Percentiles rank a stretch among this genome's conserved stretches.
Evolutionary conservation across 495 filamentous ascomycete genomes (phyloP).

Genomic region (Penicillium ochrochloron): DNA sequence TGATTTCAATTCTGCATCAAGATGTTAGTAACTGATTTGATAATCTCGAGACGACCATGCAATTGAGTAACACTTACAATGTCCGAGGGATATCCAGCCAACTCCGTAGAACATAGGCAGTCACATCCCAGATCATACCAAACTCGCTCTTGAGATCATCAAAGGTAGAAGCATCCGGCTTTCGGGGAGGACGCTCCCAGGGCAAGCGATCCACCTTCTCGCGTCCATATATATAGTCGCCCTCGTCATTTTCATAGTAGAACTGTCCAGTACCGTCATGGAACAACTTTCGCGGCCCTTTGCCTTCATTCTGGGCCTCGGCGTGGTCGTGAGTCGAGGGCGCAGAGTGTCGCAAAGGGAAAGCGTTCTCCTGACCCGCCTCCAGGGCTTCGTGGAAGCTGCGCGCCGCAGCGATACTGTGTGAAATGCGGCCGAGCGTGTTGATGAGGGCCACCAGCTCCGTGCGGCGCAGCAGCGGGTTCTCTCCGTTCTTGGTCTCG

Average conservation of each 20-base stretch:
- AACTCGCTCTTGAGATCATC: constrained; percentile 70
- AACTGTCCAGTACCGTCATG: constrained; percentile 45
- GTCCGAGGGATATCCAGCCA: constrained; percentile 72
- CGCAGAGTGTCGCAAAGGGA: constrained; percentile 38
- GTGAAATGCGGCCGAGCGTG: constrained; percentile 83
- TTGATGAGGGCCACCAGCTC: constrained; percentile 95
- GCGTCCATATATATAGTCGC: constrained; percentile 43
- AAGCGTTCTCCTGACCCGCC: constrained; percentile 38
- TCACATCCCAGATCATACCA: constrained; percentile 60
- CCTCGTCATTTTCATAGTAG: constrained; percentile 48
- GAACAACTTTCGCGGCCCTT: constrained; percentile 28
- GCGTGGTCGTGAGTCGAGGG: constrained; percentile 26
- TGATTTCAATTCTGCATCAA: constrained; percentile 60
- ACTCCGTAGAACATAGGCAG: constrained; percentile 65
- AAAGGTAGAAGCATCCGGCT: constrained; percentile 45
- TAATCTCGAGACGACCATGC: neutral
- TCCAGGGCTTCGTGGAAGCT: constrained; percentile 69
- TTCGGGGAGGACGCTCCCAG: constrained; percentile 40
- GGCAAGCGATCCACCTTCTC: constrained; percentile 35
- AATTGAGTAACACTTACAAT: constrained; percentile 60
- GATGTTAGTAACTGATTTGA: constrained; percentile 7
- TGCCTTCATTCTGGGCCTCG: constrained; percentile 18
- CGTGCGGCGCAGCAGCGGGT: constrained; percentile 79
- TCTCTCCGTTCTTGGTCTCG: constrained; percentile 71
- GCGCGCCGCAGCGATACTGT: constrained; percentile 73